These are phyloP conservation scores for Stemphylium lycopersici DNA, from an alignment of 2,329 filamentous ascomycete genomes.

Conservation along the genomic window DNA sequence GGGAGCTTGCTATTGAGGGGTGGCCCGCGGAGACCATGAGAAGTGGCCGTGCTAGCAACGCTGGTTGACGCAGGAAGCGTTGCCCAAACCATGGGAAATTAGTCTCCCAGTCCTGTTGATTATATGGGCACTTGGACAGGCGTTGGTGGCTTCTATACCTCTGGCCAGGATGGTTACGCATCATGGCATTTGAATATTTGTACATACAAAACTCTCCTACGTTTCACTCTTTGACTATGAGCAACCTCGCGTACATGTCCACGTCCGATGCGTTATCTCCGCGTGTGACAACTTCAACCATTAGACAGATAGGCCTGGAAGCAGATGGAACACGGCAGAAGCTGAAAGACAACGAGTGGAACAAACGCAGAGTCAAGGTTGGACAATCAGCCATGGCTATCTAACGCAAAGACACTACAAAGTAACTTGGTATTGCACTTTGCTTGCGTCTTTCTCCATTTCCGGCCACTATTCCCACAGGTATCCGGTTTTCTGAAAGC, in stretches of 20 bases:
- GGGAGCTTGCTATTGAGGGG: constrained; percentile 86
- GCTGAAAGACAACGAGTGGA: constrained; percentile 13
- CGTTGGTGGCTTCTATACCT: constrained; percentile 36
- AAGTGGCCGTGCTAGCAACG: neutral
- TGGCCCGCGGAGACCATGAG: constrained; percentile 62
- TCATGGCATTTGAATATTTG: constrained; percentile 14
- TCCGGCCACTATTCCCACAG: neutral
- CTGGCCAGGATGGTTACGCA: constrained; percentile 18
- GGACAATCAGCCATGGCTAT: constrained; percentile 15
- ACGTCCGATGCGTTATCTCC: neutral
- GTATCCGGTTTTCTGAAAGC: neutral
- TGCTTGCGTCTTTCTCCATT: neutral
- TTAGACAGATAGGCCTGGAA: constrained; percentile 23
- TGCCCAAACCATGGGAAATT: neutral
- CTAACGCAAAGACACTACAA: constrained; percentile 19
- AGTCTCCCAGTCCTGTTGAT: constrained; percentile 2
- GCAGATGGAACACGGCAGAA: constrained; percentile 34
- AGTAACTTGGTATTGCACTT: neutral
- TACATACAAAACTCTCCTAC: constrained; percentile 8
- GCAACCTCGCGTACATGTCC: neutral
- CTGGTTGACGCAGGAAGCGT: neutral
- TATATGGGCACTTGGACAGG: constrained; percentile 26
- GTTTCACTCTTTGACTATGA: neutral
- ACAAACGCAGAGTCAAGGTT: constrained; percentile 32
- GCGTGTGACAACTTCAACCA: neutral